A percentile compares a stretch with the other conserved stretches of the same genome.
phyloP scores from a whole-genome alignment of 2,329 filamentous ascomycete genomes.

The Hypoxylon sp. region DNA sequence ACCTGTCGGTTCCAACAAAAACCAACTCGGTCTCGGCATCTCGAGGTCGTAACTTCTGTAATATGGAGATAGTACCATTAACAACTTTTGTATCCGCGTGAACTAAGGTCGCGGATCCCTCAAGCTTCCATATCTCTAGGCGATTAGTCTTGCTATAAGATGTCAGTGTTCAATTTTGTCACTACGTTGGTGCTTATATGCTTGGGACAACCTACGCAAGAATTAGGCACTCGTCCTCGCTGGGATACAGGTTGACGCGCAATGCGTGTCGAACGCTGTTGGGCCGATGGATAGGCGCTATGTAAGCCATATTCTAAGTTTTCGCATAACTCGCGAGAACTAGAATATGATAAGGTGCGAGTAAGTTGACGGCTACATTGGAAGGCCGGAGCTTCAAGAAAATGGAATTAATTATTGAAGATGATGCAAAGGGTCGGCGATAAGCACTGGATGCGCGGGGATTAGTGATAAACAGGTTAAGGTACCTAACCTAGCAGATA shows the following conservation, averaged over 20 bases:
- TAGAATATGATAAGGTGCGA: conserved; percentile 8
- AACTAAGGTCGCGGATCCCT: conserved; percentile 75
- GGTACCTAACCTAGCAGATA: no score
- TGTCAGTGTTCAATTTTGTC: conserved; percentile 51
- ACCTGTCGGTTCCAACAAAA: conserved; percentile 91
- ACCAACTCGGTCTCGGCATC: conserved; percentile 84
- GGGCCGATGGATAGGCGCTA: conserved; percentile 92
- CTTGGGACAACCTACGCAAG: conserved; percentile 77
- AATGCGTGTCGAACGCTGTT: conserved; percentile 93
- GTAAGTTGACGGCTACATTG: not conserved
- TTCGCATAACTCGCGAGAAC: conserved; percentile 47
- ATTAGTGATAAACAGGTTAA: conserved; percentile 45
- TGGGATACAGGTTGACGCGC: conserved; percentile 80
- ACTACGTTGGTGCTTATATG: conserved; percentile 10
- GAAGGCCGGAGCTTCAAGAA: conserved; percentile 25
- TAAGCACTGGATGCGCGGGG: conserved; percentile 48
- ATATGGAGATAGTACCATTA: conserved; percentile 88
- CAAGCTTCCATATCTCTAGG: conserved; percentile 84
- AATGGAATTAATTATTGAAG: conserved; percentile 4
- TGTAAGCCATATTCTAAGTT: conserved; percentile 82
- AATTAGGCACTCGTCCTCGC: conserved; percentile 84
- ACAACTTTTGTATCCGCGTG: conserved; percentile 74
- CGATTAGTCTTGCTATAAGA: conserved; percentile 81
- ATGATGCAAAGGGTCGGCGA: conserved; percentile 49
- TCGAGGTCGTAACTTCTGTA: conserved; percentile 83